Base-by-base conservation (phyloP, 495 filamentous ascomycete species). In the Penicillium pulvis region DNA sequence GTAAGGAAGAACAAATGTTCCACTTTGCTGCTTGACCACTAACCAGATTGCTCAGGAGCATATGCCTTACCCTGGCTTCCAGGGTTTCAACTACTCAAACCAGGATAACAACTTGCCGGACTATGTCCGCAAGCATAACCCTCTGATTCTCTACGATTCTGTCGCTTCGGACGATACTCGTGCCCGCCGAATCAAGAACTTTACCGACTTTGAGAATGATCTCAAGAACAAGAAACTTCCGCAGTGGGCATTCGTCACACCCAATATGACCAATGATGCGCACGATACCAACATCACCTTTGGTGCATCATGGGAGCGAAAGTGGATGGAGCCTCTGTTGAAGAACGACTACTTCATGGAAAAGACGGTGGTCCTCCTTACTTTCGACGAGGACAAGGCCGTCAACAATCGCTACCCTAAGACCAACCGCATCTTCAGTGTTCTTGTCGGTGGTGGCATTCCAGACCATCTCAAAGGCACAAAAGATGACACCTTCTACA, bases 51-150 rank as follows among this genome's bases (percentile, higher is more conserved):
- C 24, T 26, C 10, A 53, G 71, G 87, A 92, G 68, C 78, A 84
- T 57, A 66, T 83, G 64, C 89, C 89, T 12, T 87, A 87, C 69
- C 69, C 84, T 8, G 88, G 88, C 33, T 91, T 82, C 74, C 75
- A 83, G 60, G 87, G 83, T 14, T 79, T 71, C 60, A 83, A 81
- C 41, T 79, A 78, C 55, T 68, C 67, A 6, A 84, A 88, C 65
- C 80, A 81, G 57, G 51, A 73, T 44, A 74, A 71, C 14, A 74
- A 76, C 12, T 69, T 69, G 12, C 83, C 85, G 49, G 81, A 84
- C 69, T 92, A 92, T 63, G 87, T 90, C 2, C 82, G 89, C 55
- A 92, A 91, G 75, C 89, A 91, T 73, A 90, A 89, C 71, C 87
- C 87, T 0, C 63, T 84, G 46, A 71, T 89, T 42, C 76, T 83